phyloP scores from a whole-genome alignment of 176 grass and related monocot species.

The Raddia guianensis region DNA sequence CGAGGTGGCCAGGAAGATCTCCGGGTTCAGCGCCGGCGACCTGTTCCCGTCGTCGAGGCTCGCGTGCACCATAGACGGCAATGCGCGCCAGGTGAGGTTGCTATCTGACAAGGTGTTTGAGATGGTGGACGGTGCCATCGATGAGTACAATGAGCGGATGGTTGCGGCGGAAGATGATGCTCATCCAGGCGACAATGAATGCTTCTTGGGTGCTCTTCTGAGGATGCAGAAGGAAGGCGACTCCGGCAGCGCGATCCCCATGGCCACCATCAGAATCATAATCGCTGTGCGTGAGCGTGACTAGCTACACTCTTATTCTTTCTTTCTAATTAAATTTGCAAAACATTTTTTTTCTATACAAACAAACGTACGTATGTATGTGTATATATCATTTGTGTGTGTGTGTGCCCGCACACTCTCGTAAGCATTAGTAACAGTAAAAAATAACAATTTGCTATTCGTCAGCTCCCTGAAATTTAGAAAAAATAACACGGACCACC shows the following conservation, averaged over 20 bases:
- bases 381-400: too few relatives aligned
- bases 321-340: too few relatives aligned
- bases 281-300: constrained; percentile 28
- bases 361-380: too few relatives aligned
- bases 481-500: too few relatives aligned
- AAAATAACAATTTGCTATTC: too few relatives aligned
- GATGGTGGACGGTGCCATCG: constrained; percentile 9
- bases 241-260: not conserved
- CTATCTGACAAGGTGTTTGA: not conserved
- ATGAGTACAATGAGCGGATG: not conserved
- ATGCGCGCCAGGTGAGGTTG: not conserved
- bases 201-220: constrained; percentile 36
- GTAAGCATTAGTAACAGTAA: too few relatives aligned
- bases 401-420: too few relatives aligned
- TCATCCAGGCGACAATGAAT: not conserved
- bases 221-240: constrained; percentile 16
- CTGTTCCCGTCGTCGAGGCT: constrained; percentile 41
- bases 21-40: constrained; percentile 26
- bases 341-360: too few relatives aligned
- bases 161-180: not conserved
- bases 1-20: not conserved
- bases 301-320: not conserved
- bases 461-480: too few relatives aligned
- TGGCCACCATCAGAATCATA: constrained; percentile 13
- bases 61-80: not conserved